Conservation (phyloP, 345 rosid genomes). For the Kernera saxatilis region DNA sequence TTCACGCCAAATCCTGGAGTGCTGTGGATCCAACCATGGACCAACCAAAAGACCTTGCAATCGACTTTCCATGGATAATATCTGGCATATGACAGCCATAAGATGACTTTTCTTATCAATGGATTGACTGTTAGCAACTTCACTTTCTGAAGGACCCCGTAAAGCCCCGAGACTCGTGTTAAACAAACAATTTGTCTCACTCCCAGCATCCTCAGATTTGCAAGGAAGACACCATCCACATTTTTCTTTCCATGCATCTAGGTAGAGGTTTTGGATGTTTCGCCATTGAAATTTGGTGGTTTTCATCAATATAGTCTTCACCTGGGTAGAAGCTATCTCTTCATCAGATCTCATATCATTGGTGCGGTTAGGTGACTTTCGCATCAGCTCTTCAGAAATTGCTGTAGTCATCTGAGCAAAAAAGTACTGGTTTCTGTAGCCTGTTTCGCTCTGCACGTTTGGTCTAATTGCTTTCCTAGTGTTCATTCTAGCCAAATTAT, state of each 20-base stretch:
- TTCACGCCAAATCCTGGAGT: slow-evolving; percentile 60
- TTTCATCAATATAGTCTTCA: slow-evolving; percentile 71
- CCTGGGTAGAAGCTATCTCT: slow-evolving; percentile 60
- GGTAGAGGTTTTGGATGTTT: slow-evolving; percentile 34
- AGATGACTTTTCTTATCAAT: slow-evolving; percentile 48
- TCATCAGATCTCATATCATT: slow-evolving; percentile 49
- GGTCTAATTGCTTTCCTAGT: slow-evolving; percentile 27
- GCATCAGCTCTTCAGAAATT: slow-evolving; percentile 59
- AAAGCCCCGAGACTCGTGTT: slow-evolving; percentile 45
- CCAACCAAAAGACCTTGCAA: slow-evolving; percentile 81
- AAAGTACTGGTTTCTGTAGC: slow-evolving; percentile 62
- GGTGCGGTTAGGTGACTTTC: slow-evolving; percentile 43
- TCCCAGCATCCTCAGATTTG: slow-evolving; percentile 43
- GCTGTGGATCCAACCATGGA: slow-evolving; percentile 80
- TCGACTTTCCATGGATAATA: slow-evolving; percentile 64
- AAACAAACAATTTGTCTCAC: slow-evolving; percentile 56
- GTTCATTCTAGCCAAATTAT: slow-evolving; percentile 24
- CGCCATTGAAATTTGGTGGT: slow-evolving; percentile 59
- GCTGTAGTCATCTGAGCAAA: slow-evolving; percentile 68
- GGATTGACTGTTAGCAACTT: slow-evolving; percentile 36
- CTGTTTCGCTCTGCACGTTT: slow-evolving; percentile 32
- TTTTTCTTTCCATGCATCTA: slow-evolving; percentile 55
- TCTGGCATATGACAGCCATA: slow-evolving; percentile 43
- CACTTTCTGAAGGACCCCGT: slow-evolving; percentile 39
- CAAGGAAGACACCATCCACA: slow-evolving; percentile 98